A percentile compares a stretch with the other conserved stretches of the same genome.
phyloP scores from a whole-genome alignment of 345 rosid genomes.

The Arabis hirsuta region DNA sequence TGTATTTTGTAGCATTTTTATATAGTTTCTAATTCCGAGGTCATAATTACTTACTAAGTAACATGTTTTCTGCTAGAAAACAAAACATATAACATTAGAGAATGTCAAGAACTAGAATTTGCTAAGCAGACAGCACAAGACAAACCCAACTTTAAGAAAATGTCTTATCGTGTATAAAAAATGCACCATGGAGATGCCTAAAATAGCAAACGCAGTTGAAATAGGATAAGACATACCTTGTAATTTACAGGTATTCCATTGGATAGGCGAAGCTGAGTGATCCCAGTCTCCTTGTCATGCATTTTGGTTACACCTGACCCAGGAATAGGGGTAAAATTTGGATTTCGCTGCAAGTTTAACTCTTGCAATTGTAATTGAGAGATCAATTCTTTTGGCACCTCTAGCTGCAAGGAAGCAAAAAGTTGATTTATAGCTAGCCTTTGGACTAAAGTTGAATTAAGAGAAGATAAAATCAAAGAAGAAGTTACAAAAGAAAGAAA shows the following conservation, averaged over 20 bases:
- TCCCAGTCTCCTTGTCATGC: constrained; percentile 88
- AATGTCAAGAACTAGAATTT: constrained; percentile 9
- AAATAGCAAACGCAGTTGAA: constrained; percentile 15
- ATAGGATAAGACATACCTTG: constrained; percentile 53
- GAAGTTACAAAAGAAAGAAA: constrained; percentile 28
- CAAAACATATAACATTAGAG: neutral
- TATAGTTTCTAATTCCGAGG: neutral
- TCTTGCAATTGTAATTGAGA: constrained; percentile 70
- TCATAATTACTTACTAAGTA: constrained; percentile 1
- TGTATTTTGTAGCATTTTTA: constrained; percentile 24
- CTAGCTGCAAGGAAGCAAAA: constrained; percentile 66
- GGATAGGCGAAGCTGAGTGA: constrained; percentile 84
- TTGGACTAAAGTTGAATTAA: constrained; percentile 20
- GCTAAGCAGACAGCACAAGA: constrained; percentile 18
- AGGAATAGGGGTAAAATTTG: constrained; percentile 65
- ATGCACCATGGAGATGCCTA: constrained; percentile 14
- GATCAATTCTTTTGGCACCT: constrained; percentile 92
- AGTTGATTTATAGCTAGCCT: constrained; percentile 33
- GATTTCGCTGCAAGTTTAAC: constrained; percentile 63
- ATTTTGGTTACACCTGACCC: constrained; percentile 55
- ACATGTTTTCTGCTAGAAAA: neutral
- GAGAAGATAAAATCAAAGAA: constrained; percentile 24
- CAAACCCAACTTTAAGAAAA: constrained; percentile 5
- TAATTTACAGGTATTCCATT: constrained; percentile 92
- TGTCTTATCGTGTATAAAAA: constrained; percentile 24